Evolutionary conservation across 108 stramenopile genomes (phyloP), one percentile per base, ranked within the genome.

Genomic region (Cyclotella baltica): DNA sequence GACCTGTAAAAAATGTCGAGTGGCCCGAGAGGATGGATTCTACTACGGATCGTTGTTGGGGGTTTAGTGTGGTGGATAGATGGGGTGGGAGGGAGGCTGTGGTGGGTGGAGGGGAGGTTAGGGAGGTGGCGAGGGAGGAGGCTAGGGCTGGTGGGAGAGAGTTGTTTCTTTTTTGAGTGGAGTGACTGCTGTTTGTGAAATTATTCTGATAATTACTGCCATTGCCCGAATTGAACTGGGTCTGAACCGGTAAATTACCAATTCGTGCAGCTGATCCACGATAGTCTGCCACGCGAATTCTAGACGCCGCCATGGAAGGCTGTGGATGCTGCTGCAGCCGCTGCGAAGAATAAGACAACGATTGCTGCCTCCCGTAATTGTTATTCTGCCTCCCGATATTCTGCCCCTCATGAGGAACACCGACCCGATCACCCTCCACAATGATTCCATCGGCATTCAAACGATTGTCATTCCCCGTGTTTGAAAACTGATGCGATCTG

Each of bases 1-100:
- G 85, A 28, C 85, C 85, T 10, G 85, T 83, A 50, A 83, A 82
- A 72, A 86, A 86, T 23, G 72, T 81, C 5, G 71, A 76, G 53
- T 76, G 56, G 0, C 84, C 84, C 18, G 72, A 67, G 0, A 78
- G 47, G n/a, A 78, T 51, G 18, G 75, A 81, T 72, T 76, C 79
- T 6, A 85, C 77, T 20, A 78, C 79, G 18, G 10, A 36, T 47
- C 65, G 66, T 57, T 85, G 84, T 53, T 84, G 73, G 0, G 47
- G n/a, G 52, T 84, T 84, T 55, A 84, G 56, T 15, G 73, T 69
- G n/a, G 67, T 52, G 0, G 67, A 58, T 28, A 81, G 43, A 51
- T 81, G 35, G 20, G 61, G 11, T 22, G 77, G 76, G 22, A 83
- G 51, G 4, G 46, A 66, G 30, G 52, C 72, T 0, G 77, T 78